Evolutionary conservation across 1,284 basidiomycete genomes (phyloP).

Genomic region (Ceratobasidium sp.): DNA sequence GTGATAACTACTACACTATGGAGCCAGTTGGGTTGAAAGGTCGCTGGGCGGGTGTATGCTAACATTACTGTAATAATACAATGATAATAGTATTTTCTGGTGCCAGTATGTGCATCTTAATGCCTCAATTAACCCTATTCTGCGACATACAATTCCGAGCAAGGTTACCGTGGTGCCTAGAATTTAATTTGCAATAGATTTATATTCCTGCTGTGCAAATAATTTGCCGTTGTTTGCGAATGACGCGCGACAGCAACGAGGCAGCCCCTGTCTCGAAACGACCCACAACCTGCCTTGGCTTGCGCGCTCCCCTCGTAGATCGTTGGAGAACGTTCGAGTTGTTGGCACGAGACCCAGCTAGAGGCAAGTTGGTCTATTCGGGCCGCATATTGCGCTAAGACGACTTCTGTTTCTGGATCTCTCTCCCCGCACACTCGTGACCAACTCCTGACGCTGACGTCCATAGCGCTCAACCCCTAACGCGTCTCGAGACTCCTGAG

Average conservation of each 20-base stretch:
- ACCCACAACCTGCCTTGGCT: conserved; percentile 24
- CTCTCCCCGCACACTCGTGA: conserved; percentile 32
- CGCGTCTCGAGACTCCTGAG: conserved; percentile 9
- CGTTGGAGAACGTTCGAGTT: not conserved
- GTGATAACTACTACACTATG: conserved; percentile 43
- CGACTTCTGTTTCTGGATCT: conserved; percentile 27
- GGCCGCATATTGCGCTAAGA: conserved; percentile 6
- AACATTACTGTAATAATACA: too few relatives aligned
- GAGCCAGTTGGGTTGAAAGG: too few relatives aligned
- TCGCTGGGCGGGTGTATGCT: too few relatives aligned
- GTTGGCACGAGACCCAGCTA: conserved; percentile 7
- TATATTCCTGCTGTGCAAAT: too few relatives aligned
- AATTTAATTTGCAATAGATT: too few relatives aligned
- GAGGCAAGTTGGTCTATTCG: conserved; percentile 15
- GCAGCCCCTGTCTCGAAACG: conserved; percentile 45
- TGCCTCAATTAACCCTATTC: too few relatives aligned
- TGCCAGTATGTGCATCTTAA: too few relatives aligned
- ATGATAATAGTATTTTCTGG: too few relatives aligned
- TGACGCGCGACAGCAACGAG: conserved; percentile 42
- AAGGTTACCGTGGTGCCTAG: too few relatives aligned
- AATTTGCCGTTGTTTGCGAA: not conserved
- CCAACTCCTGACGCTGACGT: conserved; percentile 6
- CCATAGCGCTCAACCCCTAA: conserved; percentile 13
- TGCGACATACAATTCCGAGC: too few relatives aligned
- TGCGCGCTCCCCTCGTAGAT: not conserved